Conservation (phyloP, 495 filamentous ascomycete genomes). For the Xanthoparmelia taractica region DNA sequence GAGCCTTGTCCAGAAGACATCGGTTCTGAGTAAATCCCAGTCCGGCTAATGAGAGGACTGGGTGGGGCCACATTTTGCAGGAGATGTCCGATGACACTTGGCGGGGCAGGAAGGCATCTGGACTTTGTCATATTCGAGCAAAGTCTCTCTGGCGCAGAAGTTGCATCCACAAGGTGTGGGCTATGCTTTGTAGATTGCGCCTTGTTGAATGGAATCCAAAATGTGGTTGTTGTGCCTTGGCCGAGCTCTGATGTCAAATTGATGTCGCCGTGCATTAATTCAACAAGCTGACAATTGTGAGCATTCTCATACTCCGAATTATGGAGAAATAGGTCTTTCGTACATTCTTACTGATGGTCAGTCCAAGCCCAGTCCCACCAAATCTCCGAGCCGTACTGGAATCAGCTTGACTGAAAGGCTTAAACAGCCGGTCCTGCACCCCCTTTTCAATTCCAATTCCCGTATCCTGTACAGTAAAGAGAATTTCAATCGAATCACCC, state of each 20-base stretch:
- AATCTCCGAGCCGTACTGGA: conserved; percentile 66
- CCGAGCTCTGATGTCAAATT: conserved; percentile 50
- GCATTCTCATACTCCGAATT: background rate
- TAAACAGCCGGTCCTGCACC: conserved; percentile 65
- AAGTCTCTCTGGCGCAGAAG: conserved; percentile 50
- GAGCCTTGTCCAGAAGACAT: background rate
- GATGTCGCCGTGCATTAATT: conserved; percentile 76
- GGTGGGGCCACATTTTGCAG: background rate
- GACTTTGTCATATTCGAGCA: conserved; percentile 57
- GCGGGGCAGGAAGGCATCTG: conserved; percentile 44
- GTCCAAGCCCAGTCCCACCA: conserved; percentile 72
- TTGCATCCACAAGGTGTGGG: conserved; percentile 43
- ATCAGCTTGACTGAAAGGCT: conserved; percentile 80
- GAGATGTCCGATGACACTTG: conserved; percentile 20
- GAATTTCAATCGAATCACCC: conserved; percentile 34
- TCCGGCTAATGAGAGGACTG: background rate
- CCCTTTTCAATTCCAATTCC: conserved; percentile 80
- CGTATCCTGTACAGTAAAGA: conserved; percentile 65
- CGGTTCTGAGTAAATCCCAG: background rate
- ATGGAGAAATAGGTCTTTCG: conserved; percentile 2
- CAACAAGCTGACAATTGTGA: conserved; percentile 45
- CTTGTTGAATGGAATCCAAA: conserved; percentile 64
- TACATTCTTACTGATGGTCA: conserved; percentile 70
- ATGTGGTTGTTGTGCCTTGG: conserved; percentile 55
- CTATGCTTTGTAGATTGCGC: conserved; percentile 31